Percentiles rank a stretch among this genome's conserved stretches.
Conservation (phyloP, 805 yeast genomes). For the Starmerella bombicola region DNA sequence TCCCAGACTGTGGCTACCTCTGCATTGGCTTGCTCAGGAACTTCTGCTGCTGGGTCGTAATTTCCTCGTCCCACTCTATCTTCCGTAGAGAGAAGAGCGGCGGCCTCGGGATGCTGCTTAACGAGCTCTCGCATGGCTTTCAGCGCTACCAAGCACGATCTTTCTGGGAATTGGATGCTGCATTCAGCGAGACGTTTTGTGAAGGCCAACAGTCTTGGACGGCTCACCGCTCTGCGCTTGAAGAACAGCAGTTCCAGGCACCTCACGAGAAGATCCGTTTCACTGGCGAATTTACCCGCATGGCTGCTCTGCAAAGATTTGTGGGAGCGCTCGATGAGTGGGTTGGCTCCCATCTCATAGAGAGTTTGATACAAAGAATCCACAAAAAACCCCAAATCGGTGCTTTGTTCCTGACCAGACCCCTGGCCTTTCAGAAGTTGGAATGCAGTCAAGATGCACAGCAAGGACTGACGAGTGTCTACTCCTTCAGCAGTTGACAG, state of each 20-base stretch:
- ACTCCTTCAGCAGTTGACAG: conserved; percentile 41
- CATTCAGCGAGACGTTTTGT: conserved; percentile 64
- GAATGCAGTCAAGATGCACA: conserved; percentile 83
- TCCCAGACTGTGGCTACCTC: conserved; percentile 92
- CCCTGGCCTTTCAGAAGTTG: conserved; percentile 63
- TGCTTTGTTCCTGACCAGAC: conserved; percentile 41
- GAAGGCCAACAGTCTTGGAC: conserved; percentile 40
- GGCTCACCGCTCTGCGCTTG: conserved; percentile 32
- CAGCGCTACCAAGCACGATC: conserved; percentile 63
- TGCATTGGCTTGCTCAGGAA: conserved; percentile 65
- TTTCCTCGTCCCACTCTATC: conserved; percentile 77
- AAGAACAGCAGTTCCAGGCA: conserved; percentile 65
- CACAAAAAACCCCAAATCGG: conserved; percentile 73
- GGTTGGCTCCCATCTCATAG: conserved; percentile 57
- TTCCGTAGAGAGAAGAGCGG: conserved; percentile 72
- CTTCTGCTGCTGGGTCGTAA: conserved; percentile 51
- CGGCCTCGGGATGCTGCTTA: conserved; percentile 56
- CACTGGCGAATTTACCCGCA: conserved; percentile 59
- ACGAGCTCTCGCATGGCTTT: conserved; percentile 67
- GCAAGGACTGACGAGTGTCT: conserved; percentile 51
- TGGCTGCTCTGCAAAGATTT: conserved; percentile 70
- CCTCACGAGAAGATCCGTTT: conserved; percentile 67
- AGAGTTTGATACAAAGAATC: conserved; percentile 59
- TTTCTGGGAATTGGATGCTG: conserved; percentile 71
- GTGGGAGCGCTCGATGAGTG: conserved; percentile 77